phyloP scores from a whole-genome alignment of 2,329 filamentous ascomycete genomes.

The Phaeosphaeria sp. region DNA sequence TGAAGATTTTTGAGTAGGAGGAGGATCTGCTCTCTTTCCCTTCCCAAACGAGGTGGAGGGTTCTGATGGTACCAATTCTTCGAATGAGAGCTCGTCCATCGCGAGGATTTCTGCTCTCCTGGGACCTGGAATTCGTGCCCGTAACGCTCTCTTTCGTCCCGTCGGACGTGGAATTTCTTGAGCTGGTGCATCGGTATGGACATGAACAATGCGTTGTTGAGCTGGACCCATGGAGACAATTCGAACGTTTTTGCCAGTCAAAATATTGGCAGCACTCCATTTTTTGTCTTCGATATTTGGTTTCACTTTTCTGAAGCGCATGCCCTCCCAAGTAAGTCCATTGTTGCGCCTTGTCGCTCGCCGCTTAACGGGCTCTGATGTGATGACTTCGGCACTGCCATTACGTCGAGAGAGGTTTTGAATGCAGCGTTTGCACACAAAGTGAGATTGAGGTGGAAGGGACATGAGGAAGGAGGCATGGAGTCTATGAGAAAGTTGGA shows the following conservation, averaged over 20 bases:
- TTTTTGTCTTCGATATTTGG: not conserved
- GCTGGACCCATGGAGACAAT: not conserved
- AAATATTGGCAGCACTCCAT: not conserved
- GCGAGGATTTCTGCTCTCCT: not conserved
- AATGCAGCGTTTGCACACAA: constrained; percentile 30
- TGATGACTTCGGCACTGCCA: not conserved
- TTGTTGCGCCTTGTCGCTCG: not conserved
- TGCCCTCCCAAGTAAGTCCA: not conserved
- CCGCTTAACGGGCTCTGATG: not conserved
- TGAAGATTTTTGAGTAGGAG: too few species aligned
- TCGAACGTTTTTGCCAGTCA: not conserved
- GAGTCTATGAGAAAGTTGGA: constrained; percentile 4
- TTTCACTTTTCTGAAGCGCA: not conserved
- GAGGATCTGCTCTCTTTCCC: too few species aligned
- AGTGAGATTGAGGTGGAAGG: constrained; percentile 11
- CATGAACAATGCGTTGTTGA: not conserved
- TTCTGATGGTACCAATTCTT: constrained; percentile 20
- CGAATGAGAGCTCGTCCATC: not conserved
- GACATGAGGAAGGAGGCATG: constrained; percentile 8
- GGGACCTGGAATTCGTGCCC: not conserved
- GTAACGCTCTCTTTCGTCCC: not conserved
- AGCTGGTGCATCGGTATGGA: not conserved
- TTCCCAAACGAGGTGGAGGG: constrained; percentile 16
- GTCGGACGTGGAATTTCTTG: not conserved
- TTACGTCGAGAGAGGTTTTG: constrained; percentile 8